These are phyloP conservation scores for Fusarium chlamydosporum DNA, from an alignment of 2,329 filamentous ascomycete species.

Conservation along the genomic window DNA sequence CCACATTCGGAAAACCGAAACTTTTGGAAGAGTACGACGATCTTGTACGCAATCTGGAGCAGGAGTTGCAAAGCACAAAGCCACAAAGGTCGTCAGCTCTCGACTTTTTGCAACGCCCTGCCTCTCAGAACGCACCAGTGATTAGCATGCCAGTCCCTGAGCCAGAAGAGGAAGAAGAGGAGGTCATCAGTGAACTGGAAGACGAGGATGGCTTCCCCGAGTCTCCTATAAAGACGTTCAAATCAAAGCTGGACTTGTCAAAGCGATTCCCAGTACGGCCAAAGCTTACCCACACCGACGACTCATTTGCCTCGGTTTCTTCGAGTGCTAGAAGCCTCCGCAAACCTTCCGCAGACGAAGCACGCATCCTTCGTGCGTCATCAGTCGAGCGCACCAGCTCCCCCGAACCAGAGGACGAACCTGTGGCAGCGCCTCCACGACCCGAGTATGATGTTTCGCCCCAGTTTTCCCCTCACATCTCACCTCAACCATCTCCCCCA, in stretches of 20 bases:
- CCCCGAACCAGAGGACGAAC: conserved; percentile 41
- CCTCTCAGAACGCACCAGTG: not conserved
- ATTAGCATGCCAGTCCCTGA: conserved; percentile 18
- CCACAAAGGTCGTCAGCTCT: conserved; percentile 33
- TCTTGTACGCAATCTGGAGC: conserved; percentile 60
- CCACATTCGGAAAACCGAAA: conserved; percentile 36
- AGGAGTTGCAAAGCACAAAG: conserved; percentile 57
- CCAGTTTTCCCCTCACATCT: conserved; percentile 20
- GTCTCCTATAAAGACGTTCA: conserved; percentile 47
- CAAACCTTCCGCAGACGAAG: conserved; percentile 41
- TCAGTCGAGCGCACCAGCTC: conserved; percentile 43
- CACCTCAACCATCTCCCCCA: conserved; percentile 11
- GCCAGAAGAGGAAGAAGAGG: conserved; percentile 49
- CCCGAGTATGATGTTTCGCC: conserved; percentile 29
- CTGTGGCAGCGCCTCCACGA: conserved; percentile 32
- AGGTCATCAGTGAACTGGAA: conserved; percentile 65
- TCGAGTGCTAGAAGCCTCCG: conserved; percentile 40
- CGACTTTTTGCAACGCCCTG: conserved; percentile 46
- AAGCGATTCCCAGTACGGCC: conserved; percentile 49
- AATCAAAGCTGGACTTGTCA: conserved; percentile 38
- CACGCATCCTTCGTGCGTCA: conserved; percentile 35
- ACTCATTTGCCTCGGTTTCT: conserved; percentile 44
- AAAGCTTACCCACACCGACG: conserved; percentile 46
- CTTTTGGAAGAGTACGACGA: conserved; percentile 61
- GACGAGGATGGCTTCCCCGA: conserved; percentile 56